phyloP scores from a whole-genome alignment of 2,329 filamentous ascomycete genomes.

The Ascochyta fabae region DNA sequence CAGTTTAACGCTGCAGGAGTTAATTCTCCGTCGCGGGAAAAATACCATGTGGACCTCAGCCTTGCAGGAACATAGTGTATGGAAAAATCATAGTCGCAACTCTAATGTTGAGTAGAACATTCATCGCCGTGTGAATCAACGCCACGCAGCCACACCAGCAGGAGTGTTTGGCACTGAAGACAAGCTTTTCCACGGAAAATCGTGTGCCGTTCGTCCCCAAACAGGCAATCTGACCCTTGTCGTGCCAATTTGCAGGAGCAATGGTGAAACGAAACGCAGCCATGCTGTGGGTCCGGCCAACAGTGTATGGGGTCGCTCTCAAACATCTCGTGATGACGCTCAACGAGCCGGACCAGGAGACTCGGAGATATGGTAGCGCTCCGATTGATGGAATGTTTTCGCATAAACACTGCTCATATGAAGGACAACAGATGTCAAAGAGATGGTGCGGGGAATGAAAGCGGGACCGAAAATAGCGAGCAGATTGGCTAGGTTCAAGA shows the following conservation, averaged over 20 bases:
- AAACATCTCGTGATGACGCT: slow-evolving; percentile 6
- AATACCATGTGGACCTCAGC: slow-evolving; percentile 1
- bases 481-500: slow-evolving; percentile 2
- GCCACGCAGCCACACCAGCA: slow-evolving; percentile 16
- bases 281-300: slow-evolving; percentile 15
- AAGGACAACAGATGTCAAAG: slow-evolving; percentile 9
- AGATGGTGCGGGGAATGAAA: slow-evolving; percentile 1
- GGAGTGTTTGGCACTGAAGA: background rate
- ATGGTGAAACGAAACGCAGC: slow-evolving; percentile 29
- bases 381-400: slow-evolving; percentile 31
- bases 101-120: background rate
- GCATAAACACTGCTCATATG: background rate
- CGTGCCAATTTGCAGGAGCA: slow-evolving; percentile 19
- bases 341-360: background rate
- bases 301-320: slow-evolving; percentile 7
- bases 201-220: slow-evolving; percentile 13
- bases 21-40: background rate
- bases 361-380: background rate
- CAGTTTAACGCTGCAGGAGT: background rate
- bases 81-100: background rate
- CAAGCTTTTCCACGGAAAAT: slow-evolving; percentile 21
- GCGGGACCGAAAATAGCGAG: background rate
- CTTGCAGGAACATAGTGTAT: background rate
- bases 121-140: background rate
- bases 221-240: slow-evolving; percentile 15